phyloP scores from a whole-genome alignment of 805 yeast species.

The Kodamaea fukazawae region DNA sequence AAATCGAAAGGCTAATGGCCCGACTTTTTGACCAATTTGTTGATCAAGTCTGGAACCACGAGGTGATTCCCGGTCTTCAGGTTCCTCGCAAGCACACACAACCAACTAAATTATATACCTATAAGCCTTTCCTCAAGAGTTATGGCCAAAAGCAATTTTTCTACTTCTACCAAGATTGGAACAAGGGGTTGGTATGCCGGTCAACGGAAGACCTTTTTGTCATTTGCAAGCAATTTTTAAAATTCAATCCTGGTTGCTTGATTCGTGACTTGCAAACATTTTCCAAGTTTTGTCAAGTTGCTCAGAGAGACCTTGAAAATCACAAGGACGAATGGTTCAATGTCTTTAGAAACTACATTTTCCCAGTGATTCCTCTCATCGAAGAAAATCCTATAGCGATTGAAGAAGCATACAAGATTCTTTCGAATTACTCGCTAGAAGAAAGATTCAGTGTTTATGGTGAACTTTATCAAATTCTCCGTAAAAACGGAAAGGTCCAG shows the following conservation, averaged over 20 bases:
- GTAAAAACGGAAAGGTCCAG: constrained; percentile 57
- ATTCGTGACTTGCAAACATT: constrained; percentile 49
- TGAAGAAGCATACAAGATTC: constrained; percentile 55
- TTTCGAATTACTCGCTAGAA: constrained; percentile 55
- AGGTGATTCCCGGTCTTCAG: constrained; percentile 2
- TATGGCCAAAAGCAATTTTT: constrained; percentile 23
- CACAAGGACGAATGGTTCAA: constrained; percentile 46
- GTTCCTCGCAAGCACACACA: constrained; percentile 4
- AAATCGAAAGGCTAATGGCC: constrained; percentile 45
- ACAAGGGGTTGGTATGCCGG: constrained; percentile 29
- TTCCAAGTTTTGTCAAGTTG: constrained; percentile 51
- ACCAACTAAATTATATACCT: constrained; percentile 22
- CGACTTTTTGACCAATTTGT: constrained; percentile 41
- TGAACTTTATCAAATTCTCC: constrained; percentile 59
- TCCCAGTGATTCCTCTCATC: constrained; percentile 58
- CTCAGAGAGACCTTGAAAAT: neutral
- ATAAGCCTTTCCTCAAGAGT: constrained; percentile 28
- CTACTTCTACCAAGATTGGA: constrained; percentile 55
- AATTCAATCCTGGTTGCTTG: constrained; percentile 55
- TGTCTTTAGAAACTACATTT: constrained; percentile 60
- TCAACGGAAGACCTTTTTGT: constrained; percentile 44
- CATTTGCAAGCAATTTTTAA: constrained; percentile 49
- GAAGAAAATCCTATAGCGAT: constrained; percentile 58
- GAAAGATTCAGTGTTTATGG: constrained; percentile 77
- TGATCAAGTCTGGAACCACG: neutral